Conservation (phyloP, 176 grass and related monocot species). For the Avena sativa region DNA sequence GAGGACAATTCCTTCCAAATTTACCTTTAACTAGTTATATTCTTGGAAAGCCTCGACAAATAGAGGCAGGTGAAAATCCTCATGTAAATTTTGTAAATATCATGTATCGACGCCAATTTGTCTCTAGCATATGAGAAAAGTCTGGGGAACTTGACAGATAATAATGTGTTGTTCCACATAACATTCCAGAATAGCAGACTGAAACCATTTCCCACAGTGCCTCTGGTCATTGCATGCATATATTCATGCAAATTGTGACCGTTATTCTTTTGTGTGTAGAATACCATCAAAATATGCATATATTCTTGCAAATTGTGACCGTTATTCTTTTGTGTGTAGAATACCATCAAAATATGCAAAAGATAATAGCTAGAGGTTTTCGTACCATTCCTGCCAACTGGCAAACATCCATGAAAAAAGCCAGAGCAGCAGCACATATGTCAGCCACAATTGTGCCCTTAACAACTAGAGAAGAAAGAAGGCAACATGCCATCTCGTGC, state of each 20-base stretch:
- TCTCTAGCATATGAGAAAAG: too few relatives aligned
- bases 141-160: too few relatives aligned
- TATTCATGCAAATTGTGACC: neutral
- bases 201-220: too few relatives aligned
- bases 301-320: neutral
- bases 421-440: conserved; percentile 65
- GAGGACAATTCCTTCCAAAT: too few relatives aligned
- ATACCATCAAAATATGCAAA: conserved; percentile 4
- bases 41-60: too few relatives aligned
- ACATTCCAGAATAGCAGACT: too few relatives aligned
- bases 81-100: too few relatives aligned
- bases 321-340: conserved; percentile 17
- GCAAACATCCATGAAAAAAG: conserved; percentile 96
- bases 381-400: conserved; percentile 99
- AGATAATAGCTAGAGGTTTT: conserved; percentile 9
- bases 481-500: conserved; percentile 93
- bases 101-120: too few relatives aligned
- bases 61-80: too few relatives aligned
- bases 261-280: conserved; percentile 17
- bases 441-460: conserved; percentile 87
- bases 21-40: too few relatives aligned
- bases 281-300: neutral
- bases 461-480: conserved; percentile 81
- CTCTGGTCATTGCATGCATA: neutral
- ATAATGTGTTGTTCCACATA: too few relatives aligned